Evolutionary conservation across 2,329 filamentous ascomycete genomes (phyloP), one percentile per base, ranked within the genome.

Genomic region (Nigrospora oryzae): DNA sequence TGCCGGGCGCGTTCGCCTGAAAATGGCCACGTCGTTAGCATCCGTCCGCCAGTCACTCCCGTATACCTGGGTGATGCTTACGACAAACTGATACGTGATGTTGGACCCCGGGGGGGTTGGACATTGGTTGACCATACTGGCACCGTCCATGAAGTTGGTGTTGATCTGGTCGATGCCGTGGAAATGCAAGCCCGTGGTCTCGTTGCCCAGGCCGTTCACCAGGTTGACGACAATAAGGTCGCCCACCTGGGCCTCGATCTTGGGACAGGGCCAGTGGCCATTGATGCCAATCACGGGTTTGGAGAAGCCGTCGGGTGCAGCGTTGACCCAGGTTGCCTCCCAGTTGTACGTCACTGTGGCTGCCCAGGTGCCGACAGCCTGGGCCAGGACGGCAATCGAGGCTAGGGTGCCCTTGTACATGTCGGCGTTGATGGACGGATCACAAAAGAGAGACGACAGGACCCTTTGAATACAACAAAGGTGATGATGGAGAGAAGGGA

Each of bases 221-320:
- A 76, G 61, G 51, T 71, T 71, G 37, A 77, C 62, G 11, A 73
- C 58, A 34, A 77, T 50, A 14, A 61, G 65, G 48, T 81, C 77
- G 42, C 76, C 77, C 48, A 72, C 68, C 43, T 67, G 70, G 8
- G 74, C 77, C 44, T 73, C 68, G 38, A 83, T 75, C 12, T 67
- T 57, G 1, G 83, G 83, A 23, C 79, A 71, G 3, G 83, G 82
- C 77, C 82, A 84, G 58, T 76, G 59, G 12, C 71, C 71, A 55
- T 86, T 86, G 57, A 86, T 77, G 11, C 78, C 80, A 54, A 86
- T 79, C 2, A 76, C 71, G 30, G 76, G 71, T 38, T 83, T 71
- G 10, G 67, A 61, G 30, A 70, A 68, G 3, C 79, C 79, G 65
- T 85, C 82, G 1, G 82, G 82, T 43, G 77, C 74, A 10, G 74